Evolutionary conservation across 2,329 filamentous ascomycete species (phyloP), one percentile per base, ranked within the genome.

Genomic region (Hymenotorrendiella dingleyae): DNA sequence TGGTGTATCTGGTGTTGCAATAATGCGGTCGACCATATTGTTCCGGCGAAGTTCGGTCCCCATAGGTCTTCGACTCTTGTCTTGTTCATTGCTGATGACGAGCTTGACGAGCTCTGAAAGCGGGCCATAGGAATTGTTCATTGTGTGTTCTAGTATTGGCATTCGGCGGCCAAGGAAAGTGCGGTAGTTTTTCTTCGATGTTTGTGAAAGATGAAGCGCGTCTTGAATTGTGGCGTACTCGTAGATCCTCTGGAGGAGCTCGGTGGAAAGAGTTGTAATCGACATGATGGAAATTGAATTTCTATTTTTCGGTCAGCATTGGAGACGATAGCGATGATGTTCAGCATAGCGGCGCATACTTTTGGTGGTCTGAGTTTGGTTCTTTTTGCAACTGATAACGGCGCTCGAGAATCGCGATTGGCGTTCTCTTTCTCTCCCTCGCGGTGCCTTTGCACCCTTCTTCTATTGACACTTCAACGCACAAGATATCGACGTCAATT

Each of bases 171-270:
- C 58, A 6, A 57, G 45, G 22, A 55, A 56, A 21, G 47, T 50
- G n/a, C 47, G 47, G 36, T 57, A 54, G 29, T 53, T 52, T 34
- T 46, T 48, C 37, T 49, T 52, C 9, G 52, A 57, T 20, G 55
- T 56, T 49, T 57, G 56, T 12, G 58, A 47, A 5, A 60, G 45
- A 42, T 55, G 45, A 6, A 60, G 43, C n/a, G 57, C 49, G 32
- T 57, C 56, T 49, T 52, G 45, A 17, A 60, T 48, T 24, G 49
- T 50, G 10, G 51, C 41, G 29, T 49, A 53, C 42, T 57, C 55
- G 46, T 55, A 57, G 45, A 60, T 59, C 42, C 49, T 55, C 38
- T 59, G 56, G 9, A 60, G 45, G 42, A 60, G 36, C 50, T 60
- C 58, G n/a, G 55, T 59, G 20, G 58, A 58, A 36, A 60, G 52